Percentiles rank a stretch among this genome's conserved stretches.
phyloP scores from a whole-genome alignment of 768 basidiomycete species.

The Pleurotus platypus region DNA sequence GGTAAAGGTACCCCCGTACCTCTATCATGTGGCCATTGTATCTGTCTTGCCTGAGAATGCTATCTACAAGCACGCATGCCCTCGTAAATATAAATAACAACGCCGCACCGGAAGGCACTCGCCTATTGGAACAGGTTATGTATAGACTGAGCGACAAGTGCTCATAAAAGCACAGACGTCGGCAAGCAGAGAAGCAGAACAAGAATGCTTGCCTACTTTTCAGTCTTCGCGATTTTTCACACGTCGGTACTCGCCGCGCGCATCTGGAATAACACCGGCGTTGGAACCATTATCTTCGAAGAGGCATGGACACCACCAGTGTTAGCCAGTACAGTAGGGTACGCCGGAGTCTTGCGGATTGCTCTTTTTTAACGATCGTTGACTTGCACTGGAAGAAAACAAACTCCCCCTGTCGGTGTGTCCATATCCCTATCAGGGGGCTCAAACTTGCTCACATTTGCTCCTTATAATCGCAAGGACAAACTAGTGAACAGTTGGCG shows the following conservation, averaged over 20 bases:
- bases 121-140: too few relatives aligned
- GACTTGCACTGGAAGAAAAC: neutral
- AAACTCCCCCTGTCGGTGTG: constrained; percentile 29
- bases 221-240: neutral
- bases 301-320: constrained; percentile 37
- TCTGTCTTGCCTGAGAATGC: too few relatives aligned
- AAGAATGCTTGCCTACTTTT: too few relatives aligned
- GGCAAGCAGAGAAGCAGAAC: too few relatives aligned
- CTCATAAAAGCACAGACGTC: too few relatives aligned
- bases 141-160: too few relatives aligned
- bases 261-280: constrained; percentile 29
- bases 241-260: constrained; percentile 4
- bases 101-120: too few relatives aligned
- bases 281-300: constrained; percentile 34
- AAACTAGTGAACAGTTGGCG: constrained; percentile 24
- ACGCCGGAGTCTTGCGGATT: constrained; percentile 2
- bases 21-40: too few relatives aligned
- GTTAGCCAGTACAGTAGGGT: constrained; percentile 23
- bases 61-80: too few relatives aligned
- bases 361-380: neutral
- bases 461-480: constrained; percentile 12
- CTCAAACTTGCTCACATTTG: too few relatives aligned
- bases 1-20: too few relatives aligned
- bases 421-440: neutral
- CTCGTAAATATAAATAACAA: too few relatives aligned